Conservation (phyloP, 2,329 filamentous ascomycete genomes). For the Penicillium sp. region DNA sequence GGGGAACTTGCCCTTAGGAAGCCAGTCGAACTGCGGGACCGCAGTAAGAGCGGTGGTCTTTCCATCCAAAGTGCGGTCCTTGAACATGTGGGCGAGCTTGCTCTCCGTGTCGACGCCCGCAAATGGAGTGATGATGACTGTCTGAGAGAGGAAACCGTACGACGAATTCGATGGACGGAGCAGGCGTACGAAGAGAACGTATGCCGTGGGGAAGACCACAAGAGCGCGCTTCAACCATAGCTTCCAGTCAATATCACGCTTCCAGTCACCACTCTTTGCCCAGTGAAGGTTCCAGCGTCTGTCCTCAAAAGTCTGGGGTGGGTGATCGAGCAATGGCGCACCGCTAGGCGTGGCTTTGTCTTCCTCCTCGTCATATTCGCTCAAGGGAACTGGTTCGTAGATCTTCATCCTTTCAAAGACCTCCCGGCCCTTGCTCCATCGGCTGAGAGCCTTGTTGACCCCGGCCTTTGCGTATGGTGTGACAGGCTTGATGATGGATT, state of each 20-base stretch:
- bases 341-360: conserved; percentile 15
- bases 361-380: conserved; percentile 23
- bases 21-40: conserved; percentile 24
- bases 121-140: conserved; percentile 25
- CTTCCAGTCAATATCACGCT: conserved; percentile 12
- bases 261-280: conserved; percentile 8
- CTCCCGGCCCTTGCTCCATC: conserved; percentile 9
- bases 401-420: conserved; percentile 18
- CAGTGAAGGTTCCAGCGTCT: conserved; percentile 10
- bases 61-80: conserved; percentile 18
- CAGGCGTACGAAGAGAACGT: conserved; percentile 32
- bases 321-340: conserved; percentile 18
- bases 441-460: conserved; percentile 1
- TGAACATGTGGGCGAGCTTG: conserved; percentile 17
- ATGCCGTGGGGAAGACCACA: conserved; percentile 27
- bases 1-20: conserved; percentile 19
- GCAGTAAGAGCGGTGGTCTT: conserved; percentile 22
- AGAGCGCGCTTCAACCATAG: conserved; percentile 23
- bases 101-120: conserved; percentile 19
- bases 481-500: conserved; percentile 11
- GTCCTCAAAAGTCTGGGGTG: conserved; percentile 2
- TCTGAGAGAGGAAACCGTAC: conserved; percentile 27
- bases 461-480: neutral
- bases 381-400: conserved; percentile 21
- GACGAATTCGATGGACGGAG: conserved; percentile 32